Evolutionary conservation across 2,329 filamentous ascomycete species (phyloP), one percentile per base, ranked within the genome.

Genomic region (Emmonsiellopsis sp.): DNA sequence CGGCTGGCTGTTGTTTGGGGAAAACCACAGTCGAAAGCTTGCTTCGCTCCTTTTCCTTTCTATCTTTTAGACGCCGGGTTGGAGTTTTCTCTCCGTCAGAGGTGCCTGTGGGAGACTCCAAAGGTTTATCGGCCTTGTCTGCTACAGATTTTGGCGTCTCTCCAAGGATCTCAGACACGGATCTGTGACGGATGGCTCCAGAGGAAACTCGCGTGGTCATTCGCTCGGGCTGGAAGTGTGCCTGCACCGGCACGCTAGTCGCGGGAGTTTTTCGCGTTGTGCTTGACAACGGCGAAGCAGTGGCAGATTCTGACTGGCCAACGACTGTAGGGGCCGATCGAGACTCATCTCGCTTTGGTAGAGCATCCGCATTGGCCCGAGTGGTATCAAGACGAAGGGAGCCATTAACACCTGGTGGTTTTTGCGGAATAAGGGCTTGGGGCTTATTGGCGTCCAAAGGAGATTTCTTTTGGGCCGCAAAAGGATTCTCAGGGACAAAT

Each of bases 21-120:
- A 94, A 93, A 0, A 92, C 78, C 3, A 93, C 88, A 0, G 83
- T 87, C 1, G 85, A 88, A 11, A 85, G 75, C 60, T 85, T 85
- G 57, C 77, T 82, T 62, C 73, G 65, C 55, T 76, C 73, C 57
- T 83, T 85, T 49, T 80, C 75, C 59, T 79, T 82, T 40, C 72
- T 71, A 55, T 79, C 77, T 42, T 71, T 73, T 36, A 72, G 62
- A 33, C 74, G 21, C 21, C 21, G 68, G 57, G 71, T 68, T 47
- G 67, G 68, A 21, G 68, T 65, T 42, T 67, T 62, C 46, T 67
- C 65, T 43, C 67, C 66, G 14, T 62, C 54, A n/a, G 57, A 56
- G 7, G 46, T 51, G n/a, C 55, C 56, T 42, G 52, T 57, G 7
- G 57, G 59, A 31, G 60, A 56, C n/a, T 71, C 68, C 8, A 62